Conservation (phyloP, 371 early-diverging fungal species). For the Actinomortierella ambigua region DNA sequence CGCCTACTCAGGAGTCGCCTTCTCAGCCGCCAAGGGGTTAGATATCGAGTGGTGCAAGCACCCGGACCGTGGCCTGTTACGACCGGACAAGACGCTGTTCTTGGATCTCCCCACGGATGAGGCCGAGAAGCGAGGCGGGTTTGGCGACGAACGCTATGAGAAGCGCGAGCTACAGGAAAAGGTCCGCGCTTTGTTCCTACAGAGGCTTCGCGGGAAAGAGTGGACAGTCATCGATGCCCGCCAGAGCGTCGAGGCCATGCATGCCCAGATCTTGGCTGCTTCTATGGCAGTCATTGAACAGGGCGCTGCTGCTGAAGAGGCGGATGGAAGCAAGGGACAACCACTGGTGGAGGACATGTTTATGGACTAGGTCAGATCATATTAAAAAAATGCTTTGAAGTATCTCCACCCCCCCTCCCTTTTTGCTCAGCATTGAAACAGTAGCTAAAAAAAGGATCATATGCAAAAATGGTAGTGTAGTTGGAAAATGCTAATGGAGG, state of each 20-base stretch:
- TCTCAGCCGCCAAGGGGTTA: conserved; percentile 91
- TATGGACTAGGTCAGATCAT: no score
- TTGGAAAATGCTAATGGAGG: no score
- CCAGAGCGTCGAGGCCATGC: conserved; percentile 44
- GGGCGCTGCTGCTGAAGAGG: conserved; percentile 24
- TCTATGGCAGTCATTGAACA: conserved; percentile 37
- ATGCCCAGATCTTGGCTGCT: conserved; percentile 40
- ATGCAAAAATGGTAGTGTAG: no score
- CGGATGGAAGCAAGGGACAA: no score
- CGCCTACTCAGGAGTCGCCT: conserved; percentile 96
- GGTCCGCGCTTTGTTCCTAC: conserved; percentile 68
- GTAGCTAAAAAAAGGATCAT: no score
- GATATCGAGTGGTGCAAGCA: conserved; percentile 89
- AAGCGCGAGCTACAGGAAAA: conserved; percentile 83
- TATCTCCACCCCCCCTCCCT: no score
- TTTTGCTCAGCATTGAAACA: no score
- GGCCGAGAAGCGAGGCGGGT: conserved; percentile 83
- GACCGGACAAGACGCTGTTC: conserved; percentile 91
- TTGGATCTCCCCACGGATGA: conserved; percentile 85
- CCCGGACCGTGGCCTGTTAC: conserved; percentile 87
- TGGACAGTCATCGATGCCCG: conserved; percentile 64
- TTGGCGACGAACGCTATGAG: conserved; percentile 97
- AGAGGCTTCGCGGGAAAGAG: conserved; percentile 52
- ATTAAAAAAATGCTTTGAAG: no score
- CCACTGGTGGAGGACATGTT: conserved; percentile 33